Percentiles rank a stretch among this genome's conserved stretches.
phyloP scores from a whole-genome alignment of 176 grass and related monocot species.

The Juncus inflexus region DNA sequence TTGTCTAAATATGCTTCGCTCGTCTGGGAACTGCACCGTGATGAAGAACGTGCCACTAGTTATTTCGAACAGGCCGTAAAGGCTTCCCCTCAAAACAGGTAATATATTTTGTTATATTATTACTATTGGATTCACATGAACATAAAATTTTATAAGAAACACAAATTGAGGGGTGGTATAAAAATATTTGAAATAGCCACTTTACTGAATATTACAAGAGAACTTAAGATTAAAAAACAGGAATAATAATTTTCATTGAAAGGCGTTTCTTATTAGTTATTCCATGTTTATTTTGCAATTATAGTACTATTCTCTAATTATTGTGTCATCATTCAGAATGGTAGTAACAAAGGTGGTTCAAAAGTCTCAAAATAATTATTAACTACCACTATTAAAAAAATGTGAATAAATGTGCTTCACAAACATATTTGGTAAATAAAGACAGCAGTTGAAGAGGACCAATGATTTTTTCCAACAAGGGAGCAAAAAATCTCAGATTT shows the following conservation, averaged over 20 bases:
- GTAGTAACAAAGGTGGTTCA: too few relatives aligned
- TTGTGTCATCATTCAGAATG: too few relatives aligned
- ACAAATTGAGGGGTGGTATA: not conserved
- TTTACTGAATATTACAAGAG: not conserved
- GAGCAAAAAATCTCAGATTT: not conserved
- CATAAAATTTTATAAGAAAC: not conserved
- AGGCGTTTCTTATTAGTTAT: too few relatives aligned
- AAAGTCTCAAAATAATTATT: not conserved
- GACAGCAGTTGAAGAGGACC: not conserved
- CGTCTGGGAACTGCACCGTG: constrained; percentile 71
- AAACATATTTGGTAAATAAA: not conserved
- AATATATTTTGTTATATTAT: not conserved
- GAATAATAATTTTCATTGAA: too few relatives aligned
- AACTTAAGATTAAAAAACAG: too few relatives aligned
- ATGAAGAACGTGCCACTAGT: constrained; percentile 68
- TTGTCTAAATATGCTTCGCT: constrained; percentile 87
- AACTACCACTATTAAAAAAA: not conserved
- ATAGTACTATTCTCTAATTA: too few relatives aligned
- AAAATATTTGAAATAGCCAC: not conserved
- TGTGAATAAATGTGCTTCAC: too few relatives aligned
- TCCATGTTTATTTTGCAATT: too few relatives aligned
- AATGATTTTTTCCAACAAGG: not conserved
- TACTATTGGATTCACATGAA: not conserved
- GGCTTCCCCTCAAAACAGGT: constrained; percentile 61
- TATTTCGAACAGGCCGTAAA: constrained; percentile 69